Conservation (phyloP, 23 red algal species). For the Chondrus crispus region DNA sequence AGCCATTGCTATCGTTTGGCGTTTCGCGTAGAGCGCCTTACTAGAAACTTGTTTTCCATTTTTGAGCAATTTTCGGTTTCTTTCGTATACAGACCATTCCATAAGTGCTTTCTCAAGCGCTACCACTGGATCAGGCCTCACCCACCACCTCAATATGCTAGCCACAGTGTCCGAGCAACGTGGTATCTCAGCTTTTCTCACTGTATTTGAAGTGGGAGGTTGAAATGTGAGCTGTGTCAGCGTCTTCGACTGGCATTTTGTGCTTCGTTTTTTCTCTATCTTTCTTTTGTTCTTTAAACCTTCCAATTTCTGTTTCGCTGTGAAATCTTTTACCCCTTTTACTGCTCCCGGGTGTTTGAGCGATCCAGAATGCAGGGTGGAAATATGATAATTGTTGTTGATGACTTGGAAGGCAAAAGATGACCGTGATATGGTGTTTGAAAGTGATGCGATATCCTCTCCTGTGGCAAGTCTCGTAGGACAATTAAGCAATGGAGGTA, state of each 20-base stretch:
- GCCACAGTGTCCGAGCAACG: neutral
- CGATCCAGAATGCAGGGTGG: neutral
- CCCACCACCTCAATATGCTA: neutral
- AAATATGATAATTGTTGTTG: neutral
- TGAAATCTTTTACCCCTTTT: too few relatives aligned
- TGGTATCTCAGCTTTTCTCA: neutral
- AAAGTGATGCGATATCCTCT: neutral
- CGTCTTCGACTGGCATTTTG: neutral
- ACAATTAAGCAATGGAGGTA: neutral
- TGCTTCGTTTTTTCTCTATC: neutral
- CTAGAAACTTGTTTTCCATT: neutral
- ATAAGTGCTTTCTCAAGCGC: neutral
- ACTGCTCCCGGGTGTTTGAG: too few relatives aligned
- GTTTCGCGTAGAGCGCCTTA: neutral
- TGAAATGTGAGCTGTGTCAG: neutral
- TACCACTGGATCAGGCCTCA: neutral
- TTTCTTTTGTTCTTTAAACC: neutral
- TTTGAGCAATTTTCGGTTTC: neutral
- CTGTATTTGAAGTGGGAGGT: neutral
- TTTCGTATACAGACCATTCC: neutral
- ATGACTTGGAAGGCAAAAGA: neutral
- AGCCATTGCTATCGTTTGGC: neutral
- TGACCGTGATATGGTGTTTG: neutral
- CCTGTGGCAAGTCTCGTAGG: neutral
- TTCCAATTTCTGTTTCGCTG: neutral